Conservation (phyloP, 495 filamentous ascomycete species). For the Penicillium diatomitis region DNA sequence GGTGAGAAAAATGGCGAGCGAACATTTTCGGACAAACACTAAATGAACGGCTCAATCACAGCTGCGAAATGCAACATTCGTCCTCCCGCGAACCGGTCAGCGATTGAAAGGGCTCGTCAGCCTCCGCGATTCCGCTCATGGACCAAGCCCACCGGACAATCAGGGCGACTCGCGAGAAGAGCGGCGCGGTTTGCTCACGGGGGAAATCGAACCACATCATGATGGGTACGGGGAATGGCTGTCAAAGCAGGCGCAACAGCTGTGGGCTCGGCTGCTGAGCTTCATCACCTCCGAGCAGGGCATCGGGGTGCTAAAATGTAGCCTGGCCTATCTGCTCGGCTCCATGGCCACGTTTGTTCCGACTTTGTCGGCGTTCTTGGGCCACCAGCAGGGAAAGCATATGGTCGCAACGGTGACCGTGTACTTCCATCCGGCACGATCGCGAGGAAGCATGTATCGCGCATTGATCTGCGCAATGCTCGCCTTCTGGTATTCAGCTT, state of each 20-base stretch:
- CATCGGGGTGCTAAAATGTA: conserved; percentile 81
- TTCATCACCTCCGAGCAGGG: conserved; percentile 50
- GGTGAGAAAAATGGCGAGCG: no score
- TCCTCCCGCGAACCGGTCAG: conserved; percentile 44
- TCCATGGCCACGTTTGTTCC: conserved; percentile 82
- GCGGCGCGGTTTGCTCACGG: conserved; percentile 31
- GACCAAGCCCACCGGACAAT: conserved; percentile 1
- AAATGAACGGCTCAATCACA: conserved; percentile 7
- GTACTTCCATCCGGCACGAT: conserved; percentile 93
- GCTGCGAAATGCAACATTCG: conserved; percentile 46
- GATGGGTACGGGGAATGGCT: conserved; percentile 9
- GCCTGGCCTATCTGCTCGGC: conserved; percentile 81
- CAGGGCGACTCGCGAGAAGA: conserved; percentile 20
- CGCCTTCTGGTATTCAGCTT: conserved; percentile 74
- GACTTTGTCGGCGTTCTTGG: conserved; percentile 61
- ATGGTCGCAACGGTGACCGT: conserved; percentile 88
- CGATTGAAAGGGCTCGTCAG: conserved; percentile 43
- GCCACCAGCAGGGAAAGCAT: conserved; percentile 89
- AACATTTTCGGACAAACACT: no score
- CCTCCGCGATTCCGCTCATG: conserved; percentile 24
- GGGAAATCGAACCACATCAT: conserved; percentile 14
- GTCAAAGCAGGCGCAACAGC: conserved; percentile 2
- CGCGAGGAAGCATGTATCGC: conserved; percentile 84
- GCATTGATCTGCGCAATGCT: conserved; percentile 73
- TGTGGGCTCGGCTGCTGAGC: conserved; percentile 15